phyloP scores from a whole-genome alignment of 2,329 filamentous ascomycete species.

The Elsinoe fawcettii region DNA sequence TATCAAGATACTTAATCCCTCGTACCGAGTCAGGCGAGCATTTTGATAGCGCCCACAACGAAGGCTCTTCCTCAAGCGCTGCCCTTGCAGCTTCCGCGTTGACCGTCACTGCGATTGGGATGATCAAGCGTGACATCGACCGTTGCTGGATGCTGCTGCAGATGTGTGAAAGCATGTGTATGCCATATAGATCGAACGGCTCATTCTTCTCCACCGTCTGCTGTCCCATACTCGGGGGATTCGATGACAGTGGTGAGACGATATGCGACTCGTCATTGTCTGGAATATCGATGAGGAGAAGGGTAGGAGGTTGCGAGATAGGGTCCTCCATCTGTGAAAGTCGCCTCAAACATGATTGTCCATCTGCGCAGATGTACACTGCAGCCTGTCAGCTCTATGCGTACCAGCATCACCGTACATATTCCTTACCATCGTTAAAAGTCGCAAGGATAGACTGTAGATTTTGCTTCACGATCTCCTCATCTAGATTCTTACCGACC shows the following conservation, averaged over 20 bases:
- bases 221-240: slow-evolving; percentile 31
- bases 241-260: slow-evolving; percentile 35
- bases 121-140: slow-evolving; percentile 34
- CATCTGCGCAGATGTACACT: slow-evolving; percentile 35
- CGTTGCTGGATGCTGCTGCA: slow-evolving; percentile 36
- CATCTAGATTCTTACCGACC: slow-evolving; percentile 22
- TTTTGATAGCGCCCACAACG: slow-evolving; percentile 14
- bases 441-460: slow-evolving; percentile 34
- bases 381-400: not conserved
- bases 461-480: slow-evolving; percentile 33
- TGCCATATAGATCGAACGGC: slow-evolving; percentile 36
- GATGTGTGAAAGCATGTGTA: slow-evolving; percentile 35
- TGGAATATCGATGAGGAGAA: slow-evolving; percentile 37
- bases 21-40: slow-evolving; percentile 13
- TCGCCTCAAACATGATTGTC: slow-evolving; percentile 32
- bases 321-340: slow-evolving; percentile 31
- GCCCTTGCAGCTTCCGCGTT: slow-evolving; percentile 11
- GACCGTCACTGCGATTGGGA: slow-evolving; percentile 32
- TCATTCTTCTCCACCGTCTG: slow-evolving; percentile 25
- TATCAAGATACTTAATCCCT: slow-evolving; percentile 57
- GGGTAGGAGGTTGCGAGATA: slow-evolving; percentile 30
- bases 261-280: slow-evolving; percentile 37
- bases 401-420: not conserved
- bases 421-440: slow-evolving; percentile 34
- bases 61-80: slow-evolving; percentile 13